These are phyloP conservation scores for Litsea cubeba DNA, from an alignment of 164 flowering plant genomes.

Conservation along the genomic window DNA sequence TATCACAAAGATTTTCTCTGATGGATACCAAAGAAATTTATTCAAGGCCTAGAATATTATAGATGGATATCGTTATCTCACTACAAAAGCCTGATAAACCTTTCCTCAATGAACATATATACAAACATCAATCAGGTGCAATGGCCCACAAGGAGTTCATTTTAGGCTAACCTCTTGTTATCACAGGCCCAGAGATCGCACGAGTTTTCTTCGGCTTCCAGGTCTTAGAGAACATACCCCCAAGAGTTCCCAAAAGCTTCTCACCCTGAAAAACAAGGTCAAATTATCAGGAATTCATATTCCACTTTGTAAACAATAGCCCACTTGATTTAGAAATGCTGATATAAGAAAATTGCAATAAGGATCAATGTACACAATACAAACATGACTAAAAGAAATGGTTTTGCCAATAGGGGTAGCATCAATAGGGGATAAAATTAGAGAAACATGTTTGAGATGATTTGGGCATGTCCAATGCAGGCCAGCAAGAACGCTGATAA, in stretches of 20 bases:
- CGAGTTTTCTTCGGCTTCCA: constrained; percentile 90
- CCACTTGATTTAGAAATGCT: neutral
- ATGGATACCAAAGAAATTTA: no score
- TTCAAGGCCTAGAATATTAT: no score
- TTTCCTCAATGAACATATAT: no score
- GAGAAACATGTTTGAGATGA: no score
- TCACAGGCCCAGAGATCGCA: constrained; percentile 60
- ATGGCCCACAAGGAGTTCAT: neutral
- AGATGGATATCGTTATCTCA: no score
- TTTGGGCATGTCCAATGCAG: no score
- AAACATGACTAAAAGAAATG: no score
- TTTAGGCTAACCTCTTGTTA: constrained; percentile 38
- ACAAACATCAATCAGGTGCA: neutral
- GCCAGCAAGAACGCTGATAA: no score
- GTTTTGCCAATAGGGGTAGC: neutral
- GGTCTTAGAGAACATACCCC: constrained; percentile 83
- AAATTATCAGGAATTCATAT: neutral
- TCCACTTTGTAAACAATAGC: neutral
- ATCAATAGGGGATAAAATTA: no score
- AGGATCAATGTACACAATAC: neutral
- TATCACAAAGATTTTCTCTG: neutral
- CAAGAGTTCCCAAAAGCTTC: constrained; percentile 69
- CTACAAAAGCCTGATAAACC: no score
- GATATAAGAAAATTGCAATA: neutral
- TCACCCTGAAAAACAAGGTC: constrained; percentile 28